Conservation (phyloP, 495 filamentous ascomycete genomes). For the Ascodesmis nigricans region DNA sequence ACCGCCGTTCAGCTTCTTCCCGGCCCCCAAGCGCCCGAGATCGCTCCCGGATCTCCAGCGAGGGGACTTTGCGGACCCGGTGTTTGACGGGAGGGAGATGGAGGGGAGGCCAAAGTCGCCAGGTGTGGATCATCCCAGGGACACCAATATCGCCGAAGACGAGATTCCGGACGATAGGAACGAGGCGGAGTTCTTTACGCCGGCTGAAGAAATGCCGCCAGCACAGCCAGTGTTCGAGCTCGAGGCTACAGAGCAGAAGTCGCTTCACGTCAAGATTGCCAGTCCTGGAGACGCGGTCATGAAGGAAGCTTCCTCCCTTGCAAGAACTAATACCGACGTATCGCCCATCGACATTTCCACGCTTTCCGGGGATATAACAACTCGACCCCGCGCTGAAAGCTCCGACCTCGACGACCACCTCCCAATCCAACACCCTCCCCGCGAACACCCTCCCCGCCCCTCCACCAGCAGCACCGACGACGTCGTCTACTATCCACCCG, state of each 20-base stretch:
- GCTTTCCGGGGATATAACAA: too few species aligned
- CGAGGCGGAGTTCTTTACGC: conserved; percentile 6
- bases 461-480: too few species aligned
- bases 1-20: conserved; percentile 15
- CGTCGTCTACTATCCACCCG: too few species aligned
- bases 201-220: conserved; percentile 8
- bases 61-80: conserved; percentile 18
- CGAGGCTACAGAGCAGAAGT: too few species aligned
- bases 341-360: conserved; percentile 1
- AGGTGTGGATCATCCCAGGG: too few species aligned
- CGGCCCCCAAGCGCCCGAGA: conserved; percentile 5
- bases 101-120: conserved; percentile 2
- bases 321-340: background rate
- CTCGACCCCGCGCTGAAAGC: too few species aligned
- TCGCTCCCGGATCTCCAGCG: conserved; percentile 16
- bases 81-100: conserved; percentile 2
- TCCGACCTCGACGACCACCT: too few species aligned
- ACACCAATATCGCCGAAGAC: background rate
- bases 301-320: conserved; percentile 1
- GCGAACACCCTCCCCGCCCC: too few species aligned
- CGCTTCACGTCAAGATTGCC: too few species aligned
- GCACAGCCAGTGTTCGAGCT: too few species aligned
- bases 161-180: background rate
- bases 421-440: too few species aligned
- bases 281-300: too few species aligned